Evolutionary conservation across 2,329 filamentous ascomycete species (phyloP), one percentile per base, ranked within the genome.

Genomic region (Hortaea werneckii): DNA sequence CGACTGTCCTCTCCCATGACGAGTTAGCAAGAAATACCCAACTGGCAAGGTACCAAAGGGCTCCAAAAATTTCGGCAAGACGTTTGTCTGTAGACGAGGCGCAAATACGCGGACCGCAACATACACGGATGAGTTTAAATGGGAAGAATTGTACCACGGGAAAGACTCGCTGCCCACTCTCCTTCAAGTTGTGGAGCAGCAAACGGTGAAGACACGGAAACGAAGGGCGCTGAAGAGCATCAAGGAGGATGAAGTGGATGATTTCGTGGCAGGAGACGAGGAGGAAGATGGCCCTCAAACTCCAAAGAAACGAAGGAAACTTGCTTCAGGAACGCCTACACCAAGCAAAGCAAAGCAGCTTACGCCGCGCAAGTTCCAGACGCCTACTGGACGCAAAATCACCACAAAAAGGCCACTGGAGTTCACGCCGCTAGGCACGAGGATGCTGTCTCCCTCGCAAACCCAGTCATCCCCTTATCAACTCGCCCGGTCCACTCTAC

Each of bases 351-450:
- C 61, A 48, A 71, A 70, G 47, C 65, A 67, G 51, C 67, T 67
- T 20, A 70, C 69, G 5, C 67, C 71, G n/a, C 68, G 68, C 44
- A 76, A 75, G 52, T 73, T 82, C 46, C 69, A 71, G 3, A 84
- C 80, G 0, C 80, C 80, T 12, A 78, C 77, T 28, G 76, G 83
- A 55, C 84, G 81, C 58, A 74, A 80, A 50, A 80, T 87, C 35
- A 67, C 85, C 35, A 70, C 90, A 37, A 94, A 94, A 63, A 95
- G 89, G 59, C 84, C 87, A 5, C 77, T 98, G 32, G 89, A 95
- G 60, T 96, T 96, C 59, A 98, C 92, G 0, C 92, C 92, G 0
- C 71, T 98, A n/a, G 88, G 87, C 5, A 95, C 87, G 10, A 83
- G 92, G 35, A 76, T 85, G 13, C 75, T 98, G 3, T 87, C 87